Evolutionary conservation across 441 rosid species (phyloP), one percentile per base, ranked within the genome.

Genomic region (Isatis lusitanica): DNA sequence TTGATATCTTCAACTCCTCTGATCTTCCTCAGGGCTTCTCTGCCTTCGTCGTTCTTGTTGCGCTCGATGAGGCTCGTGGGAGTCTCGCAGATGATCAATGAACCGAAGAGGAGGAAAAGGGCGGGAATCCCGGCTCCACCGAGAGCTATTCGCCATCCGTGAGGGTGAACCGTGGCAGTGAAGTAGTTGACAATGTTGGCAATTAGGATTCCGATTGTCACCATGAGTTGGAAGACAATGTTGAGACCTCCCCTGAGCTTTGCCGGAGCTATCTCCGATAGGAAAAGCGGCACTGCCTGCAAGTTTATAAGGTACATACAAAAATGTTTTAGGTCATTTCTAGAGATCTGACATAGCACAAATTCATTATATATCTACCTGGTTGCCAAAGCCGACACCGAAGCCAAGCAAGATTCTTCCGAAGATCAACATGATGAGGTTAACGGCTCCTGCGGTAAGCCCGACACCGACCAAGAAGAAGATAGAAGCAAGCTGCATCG

Each of bases 381-480:
- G 86, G 51, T 90, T 90, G 50, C 87, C 93, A 63, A 86, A 86
- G 46, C 96, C 91, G 36, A 88, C 87, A 2, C 91, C 87, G 6
- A 79, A 33, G 31, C 90, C 87, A n/a, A 90, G 87, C 38, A 90
- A 78, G 75, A 90, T 66, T 51, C 90, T 77, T 15, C 88, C 88
- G 28, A 83, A 2, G 63, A 86, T 84, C 31, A 88, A 71, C 90
- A 86, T 87, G 67, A 28, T 26, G n/a, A 86, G 36, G 58, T 78
- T 64, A 18, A 30, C 62, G 6, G 87, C 81, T 56, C 68, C 78
- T 1, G 83, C 77, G 9, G 85, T 82, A 2, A 85, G 48, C 18
- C 63, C 83, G 0, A 83, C 80, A 16, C 93, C 88, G 4, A 31
- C 39, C 31, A 90, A 57, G 77, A 86, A 88, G 68, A 88, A 86